Base-by-base conservation (phyloP, 208 protist genomes). In the Leptomonas pyrrhocoris region DNA sequence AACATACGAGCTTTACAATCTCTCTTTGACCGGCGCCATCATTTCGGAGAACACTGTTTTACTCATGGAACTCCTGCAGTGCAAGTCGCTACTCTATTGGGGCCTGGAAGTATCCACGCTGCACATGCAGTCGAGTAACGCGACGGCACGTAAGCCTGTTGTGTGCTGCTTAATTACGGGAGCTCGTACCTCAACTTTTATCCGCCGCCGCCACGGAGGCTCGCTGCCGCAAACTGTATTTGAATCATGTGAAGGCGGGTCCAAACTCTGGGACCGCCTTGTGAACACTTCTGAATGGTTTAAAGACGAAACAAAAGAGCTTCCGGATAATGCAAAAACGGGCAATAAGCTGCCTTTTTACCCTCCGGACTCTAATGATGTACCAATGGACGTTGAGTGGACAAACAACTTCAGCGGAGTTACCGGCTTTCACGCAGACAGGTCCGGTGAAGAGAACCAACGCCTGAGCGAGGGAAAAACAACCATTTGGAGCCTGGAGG, bases 151-250 rank as follows among this genome's bases (percentile, higher is more conserved):
- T 6, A 51, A 48, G 6, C 62, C 59, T 31, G 68, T 77, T 11
- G 55, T 82, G 0, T 80, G 63, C 40, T 60, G 45, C 13, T 73
- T 80, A 46, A 82, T 88, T 25, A 85, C 79, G 12, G 79, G 72
- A 42, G 76, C 71, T 13, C 68, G 79, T 15, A 80, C 68, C 16
- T 73, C 56, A 0, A 85, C 73, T 4, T 74, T 76, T 43, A 1
- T 40, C 13, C 53, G 23, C 25, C 79, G 79, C 0, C 68, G 75
- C 18, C 30, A 62, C 11, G 67, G 73, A 38, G 73, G 72, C 13
- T 48, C 64, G 27, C 53, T 83, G 40, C 73, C 73, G 13, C 46
- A 74, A 12, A 59, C 48, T 0, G 42, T 48, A 1, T 85, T 73
- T 49, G 79, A 78, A 28, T 53, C 60, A 2, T 81, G 63, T 49